Evolutionary conservation across 2,329 filamentous ascomycete species (phyloP).

Genomic region (Diaporthe ampelina): DNA sequence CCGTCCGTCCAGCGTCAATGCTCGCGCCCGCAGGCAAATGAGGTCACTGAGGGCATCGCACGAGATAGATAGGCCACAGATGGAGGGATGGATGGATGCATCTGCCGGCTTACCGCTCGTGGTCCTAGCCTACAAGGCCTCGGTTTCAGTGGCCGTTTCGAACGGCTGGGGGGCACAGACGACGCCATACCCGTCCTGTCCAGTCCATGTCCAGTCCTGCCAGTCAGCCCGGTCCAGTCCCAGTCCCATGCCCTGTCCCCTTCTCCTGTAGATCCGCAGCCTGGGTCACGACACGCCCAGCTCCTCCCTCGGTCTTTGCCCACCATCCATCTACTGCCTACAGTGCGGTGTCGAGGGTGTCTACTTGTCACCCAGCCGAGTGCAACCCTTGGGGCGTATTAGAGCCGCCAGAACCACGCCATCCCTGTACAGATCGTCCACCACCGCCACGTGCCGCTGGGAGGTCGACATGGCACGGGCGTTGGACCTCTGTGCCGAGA

Average conservation of each 20-base stretch:
- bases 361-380: conserved; percentile 22
- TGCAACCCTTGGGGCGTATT: conserved; percentile 29
- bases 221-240: not conserved
- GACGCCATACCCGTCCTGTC: conserved; percentile 31
- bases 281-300: conserved; percentile 28
- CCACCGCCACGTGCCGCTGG: conserved; percentile 37
- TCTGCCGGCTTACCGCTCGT: conserved; percentile 23
- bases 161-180: conserved; percentile 31
- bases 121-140: conserved; percentile 25
- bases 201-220: not conserved
- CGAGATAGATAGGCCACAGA: not conserved
- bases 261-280: conserved; percentile 34
- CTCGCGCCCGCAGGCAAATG: not conserved
- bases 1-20: not conserved
- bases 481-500: conserved; percentile 7
- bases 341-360: not conserved
- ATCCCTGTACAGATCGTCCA: conserved; percentile 38
- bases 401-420: conserved; percentile 27
- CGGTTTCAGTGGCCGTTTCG: conserved; percentile 41
- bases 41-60: conserved; percentile 4
- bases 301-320: conserved; percentile 7
- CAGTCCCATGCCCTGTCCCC: conserved; percentile 1
- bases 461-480: conserved; percentile 17
- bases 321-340: conserved; percentile 1
- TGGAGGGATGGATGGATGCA: not conserved